Percentiles rank a stretch among this genome's conserved stretches.
These are phyloP conservation scores for Tuber magnatum DNA, from an alignment of 495 filamentous ascomycete species.

Conservation along the genomic window DNA sequence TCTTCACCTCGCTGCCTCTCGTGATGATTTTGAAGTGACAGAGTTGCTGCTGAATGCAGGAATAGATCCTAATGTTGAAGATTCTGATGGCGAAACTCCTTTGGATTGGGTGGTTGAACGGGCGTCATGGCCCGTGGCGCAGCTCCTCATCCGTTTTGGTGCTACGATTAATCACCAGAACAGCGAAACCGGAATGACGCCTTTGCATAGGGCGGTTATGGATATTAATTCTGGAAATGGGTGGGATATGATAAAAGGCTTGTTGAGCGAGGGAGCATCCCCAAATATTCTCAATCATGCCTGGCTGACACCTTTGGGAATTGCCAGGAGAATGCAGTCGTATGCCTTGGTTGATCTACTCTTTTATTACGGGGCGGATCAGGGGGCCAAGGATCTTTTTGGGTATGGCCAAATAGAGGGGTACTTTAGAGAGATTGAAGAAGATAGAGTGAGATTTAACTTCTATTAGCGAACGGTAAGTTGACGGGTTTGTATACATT, in stretches of 20 bases:
- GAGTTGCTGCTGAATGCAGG: not conserved
- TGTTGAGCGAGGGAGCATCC: not conserved
- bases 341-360: not conserved
- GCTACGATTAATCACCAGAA: not conserved
- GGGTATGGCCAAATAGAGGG: not conserved
- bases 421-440: not conserved
- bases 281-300: not conserved
- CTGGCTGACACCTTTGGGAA: conserved; percentile 2
- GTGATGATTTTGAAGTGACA: not conserved
- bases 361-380: not conserved
- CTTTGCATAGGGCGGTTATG: not conserved
- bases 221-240: not conserved
- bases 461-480: not conserved
- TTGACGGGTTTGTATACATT: not conserved
- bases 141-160: not conserved
- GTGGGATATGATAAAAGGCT: not conserved
- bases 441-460: not conserved
- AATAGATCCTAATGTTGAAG: not conserved
- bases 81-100: not conserved
- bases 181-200: not conserved
- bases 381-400: not conserved
- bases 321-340: not conserved
- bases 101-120: not conserved
- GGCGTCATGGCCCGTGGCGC: not conserved
- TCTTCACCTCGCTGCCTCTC: not conserved